phyloP scores from a whole-genome alignment of 2,329 filamentous ascomycete species.

The Colletotrichum euphorbiae region DNA sequence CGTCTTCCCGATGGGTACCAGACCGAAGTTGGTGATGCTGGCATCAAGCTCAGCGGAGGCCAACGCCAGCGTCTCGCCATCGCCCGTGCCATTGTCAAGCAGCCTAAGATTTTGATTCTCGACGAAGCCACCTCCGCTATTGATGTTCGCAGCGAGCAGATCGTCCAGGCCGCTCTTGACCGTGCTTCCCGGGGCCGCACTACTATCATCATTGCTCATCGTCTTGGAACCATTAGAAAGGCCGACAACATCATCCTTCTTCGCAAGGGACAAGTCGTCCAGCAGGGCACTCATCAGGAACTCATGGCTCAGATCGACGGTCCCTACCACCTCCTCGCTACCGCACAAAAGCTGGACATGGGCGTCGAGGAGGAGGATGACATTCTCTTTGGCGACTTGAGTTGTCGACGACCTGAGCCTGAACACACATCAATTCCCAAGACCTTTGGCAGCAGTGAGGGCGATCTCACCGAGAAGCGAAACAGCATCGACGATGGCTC shows the following conservation, averaged over 20 bases:
- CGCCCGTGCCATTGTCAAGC: constrained; percentile 66
- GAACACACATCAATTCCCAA: not conserved
- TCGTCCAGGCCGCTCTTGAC: constrained; percentile 62
- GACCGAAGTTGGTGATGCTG: constrained; percentile 72
- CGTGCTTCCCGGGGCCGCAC: constrained; percentile 64
- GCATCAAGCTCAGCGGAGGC: constrained; percentile 75
- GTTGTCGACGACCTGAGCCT: constrained; percentile 32
- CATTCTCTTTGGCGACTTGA: constrained; percentile 41
- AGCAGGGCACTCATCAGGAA: constrained; percentile 68
- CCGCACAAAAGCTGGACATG: constrained; percentile 43
- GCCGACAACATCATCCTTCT: constrained; percentile 71
- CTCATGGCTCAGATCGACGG: constrained; percentile 55
- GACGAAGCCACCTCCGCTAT: constrained; percentile 73
- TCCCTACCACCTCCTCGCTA: constrained; percentile 60
- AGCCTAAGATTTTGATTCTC: constrained; percentile 68
- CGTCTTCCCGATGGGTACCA: constrained; percentile 67
- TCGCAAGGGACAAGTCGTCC: constrained; percentile 63
- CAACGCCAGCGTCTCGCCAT: constrained; percentile 71
- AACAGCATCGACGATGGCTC: constrained; percentile 27
- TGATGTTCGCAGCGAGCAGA: constrained; percentile 66
- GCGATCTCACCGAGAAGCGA: constrained; percentile 32
- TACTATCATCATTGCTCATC: constrained; percentile 69
- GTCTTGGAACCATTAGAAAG: constrained; percentile 62
- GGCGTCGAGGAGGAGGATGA: constrained; percentile 31
- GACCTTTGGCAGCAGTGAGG: constrained; percentile 27